Conservation (phyloP, 176 grass and related monocot species). For the Oryza rufipogon region DNA sequence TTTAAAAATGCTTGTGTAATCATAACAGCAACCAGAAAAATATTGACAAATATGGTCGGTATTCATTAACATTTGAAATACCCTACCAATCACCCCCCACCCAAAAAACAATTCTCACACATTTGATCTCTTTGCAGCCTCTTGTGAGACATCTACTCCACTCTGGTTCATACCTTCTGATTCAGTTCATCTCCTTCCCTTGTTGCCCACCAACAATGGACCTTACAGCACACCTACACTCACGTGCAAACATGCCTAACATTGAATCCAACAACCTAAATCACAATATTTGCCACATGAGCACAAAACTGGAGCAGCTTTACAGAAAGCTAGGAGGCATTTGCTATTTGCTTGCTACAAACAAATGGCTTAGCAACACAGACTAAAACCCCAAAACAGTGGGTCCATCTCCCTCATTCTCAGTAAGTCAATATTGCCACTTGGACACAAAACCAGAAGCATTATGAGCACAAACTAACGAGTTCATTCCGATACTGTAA, state of each 20-base stretch:
- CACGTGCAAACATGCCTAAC: not conserved
- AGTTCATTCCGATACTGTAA: not conserved
- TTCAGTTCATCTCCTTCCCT: not conserved
- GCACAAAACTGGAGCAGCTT: not conserved
- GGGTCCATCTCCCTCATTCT: not conserved
- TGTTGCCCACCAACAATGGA: not conserved
- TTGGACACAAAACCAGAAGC: not conserved
- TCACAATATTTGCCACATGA: not conserved
- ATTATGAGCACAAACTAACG: not conserved
- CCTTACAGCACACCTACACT: not conserved
- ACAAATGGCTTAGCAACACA: not conserved
- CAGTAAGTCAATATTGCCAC: not conserved
- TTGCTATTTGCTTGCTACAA: not conserved
- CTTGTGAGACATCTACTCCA: not conserved
- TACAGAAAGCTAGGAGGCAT: not conserved
- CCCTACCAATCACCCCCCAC: not conserved
- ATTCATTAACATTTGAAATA: not conserved
- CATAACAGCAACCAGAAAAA: constrained; percentile 6
- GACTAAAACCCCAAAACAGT: not conserved
- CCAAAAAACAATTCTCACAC: not conserved
- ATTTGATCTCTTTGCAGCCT: not conserved
- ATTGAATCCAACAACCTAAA: not conserved
- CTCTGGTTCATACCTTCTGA: not conserved
- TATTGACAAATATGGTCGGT: constrained; percentile 2
- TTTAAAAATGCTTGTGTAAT: constrained; percentile 19